phyloP scores from a whole-genome alignment of 192 early-diverging fungal species.

The Entomortierella parvispora region DNA sequence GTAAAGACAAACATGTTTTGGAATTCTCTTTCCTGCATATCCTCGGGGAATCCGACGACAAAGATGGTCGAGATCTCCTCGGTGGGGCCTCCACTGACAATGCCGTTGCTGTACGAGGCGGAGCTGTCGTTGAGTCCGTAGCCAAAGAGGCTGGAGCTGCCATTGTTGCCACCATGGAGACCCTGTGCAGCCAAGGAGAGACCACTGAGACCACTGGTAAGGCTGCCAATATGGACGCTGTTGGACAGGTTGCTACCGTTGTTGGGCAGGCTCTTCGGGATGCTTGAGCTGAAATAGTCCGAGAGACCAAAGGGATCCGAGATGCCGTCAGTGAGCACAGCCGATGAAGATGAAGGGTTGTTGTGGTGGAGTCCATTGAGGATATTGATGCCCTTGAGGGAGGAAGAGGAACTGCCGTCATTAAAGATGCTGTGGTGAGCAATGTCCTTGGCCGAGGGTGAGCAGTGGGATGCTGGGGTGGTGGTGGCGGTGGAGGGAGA shows the following conservation, averaged over 20 bases:
- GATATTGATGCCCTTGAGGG: constrained; percentile 44
- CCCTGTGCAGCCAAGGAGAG: constrained; percentile 25
- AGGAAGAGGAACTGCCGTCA: constrained; percentile 21
- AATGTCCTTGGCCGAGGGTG: constrained; percentile 48
- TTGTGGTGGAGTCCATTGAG: constrained; percentile 13
- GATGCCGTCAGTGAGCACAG: constrained; percentile 31
- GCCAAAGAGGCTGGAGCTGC: constrained; percentile 8
- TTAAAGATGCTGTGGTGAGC: constrained; percentile 37
- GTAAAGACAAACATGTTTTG: constrained; percentile 99
- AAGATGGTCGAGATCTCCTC: constrained; percentile 99
- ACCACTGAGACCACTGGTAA: constrained; percentile 34
- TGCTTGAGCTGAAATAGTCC: constrained; percentile 46
- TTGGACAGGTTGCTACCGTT: constrained; percentile 1
- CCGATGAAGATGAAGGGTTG: not conserved
- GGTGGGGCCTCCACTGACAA: not conserved
- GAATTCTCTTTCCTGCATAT: constrained; percentile 99
- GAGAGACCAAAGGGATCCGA: constrained; percentile 51
- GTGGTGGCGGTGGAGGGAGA: constrained; percentile 46
- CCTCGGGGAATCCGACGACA: constrained; percentile 98
- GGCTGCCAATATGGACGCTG: constrained; percentile 40
- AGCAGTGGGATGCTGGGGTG: constrained; percentile 31
- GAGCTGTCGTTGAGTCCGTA: constrained; percentile 7
- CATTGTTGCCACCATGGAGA: constrained; percentile 3
- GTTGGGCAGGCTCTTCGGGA: constrained; percentile 23
- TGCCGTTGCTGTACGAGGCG: not conserved